Evolutionary conservation across 1,284 basidiomycete species (phyloP), one percentile per base, ranked within the genome.

Genomic region (Wolfiporia cocos): DNA sequence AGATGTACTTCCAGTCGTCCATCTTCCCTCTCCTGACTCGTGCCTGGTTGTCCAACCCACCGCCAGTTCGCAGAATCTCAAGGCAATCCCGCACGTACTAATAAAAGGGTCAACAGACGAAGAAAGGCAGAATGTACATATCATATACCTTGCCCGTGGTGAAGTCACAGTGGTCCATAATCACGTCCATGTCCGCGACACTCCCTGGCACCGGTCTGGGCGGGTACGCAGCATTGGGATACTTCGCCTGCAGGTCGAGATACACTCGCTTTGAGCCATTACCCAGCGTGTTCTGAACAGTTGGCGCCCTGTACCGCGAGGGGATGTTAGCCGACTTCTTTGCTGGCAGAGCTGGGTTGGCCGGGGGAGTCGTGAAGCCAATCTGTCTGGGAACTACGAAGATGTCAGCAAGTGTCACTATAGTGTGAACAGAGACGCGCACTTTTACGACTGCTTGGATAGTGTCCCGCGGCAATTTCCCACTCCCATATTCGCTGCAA

Each of bases 81-180:
- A 87, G 68, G 52, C 85, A 88, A 55, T 88, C 86, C 37, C 86
- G 76, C 12, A 88, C 84, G 58, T 86, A 86, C 76, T 85, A 55
- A 18, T 28, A 14, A 23, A 17, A 12, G 17, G 10, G 33, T 20
- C 19, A 33, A 19, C 43, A 19, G 17, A 30, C 14, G 3, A 32
- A 46, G 15, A 18, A 18, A 20, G 4, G 17, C 41, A 24, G 3
- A n/a, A 21, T 7, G 9, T 10, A 32, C 29, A 12, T 41, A 4
- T 11, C n/a, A 38, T 17, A 49, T 52, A 89, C 91, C 73, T 92
- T 89, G 56, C 79, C 74, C 42, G 77, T 71, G 14, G 78, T 77
- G 57, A 92, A 93, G 64, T 94, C 89, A 59, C 93, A 97, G 51
- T 92, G 76, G 29, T 92, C 82, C 79, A 92, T 82, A 1, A 95